These are phyloP conservation scores for Helotiales sp. DNA, from an alignment of 2,329 filamentous ascomycete species.

Conservation along the genomic window DNA sequence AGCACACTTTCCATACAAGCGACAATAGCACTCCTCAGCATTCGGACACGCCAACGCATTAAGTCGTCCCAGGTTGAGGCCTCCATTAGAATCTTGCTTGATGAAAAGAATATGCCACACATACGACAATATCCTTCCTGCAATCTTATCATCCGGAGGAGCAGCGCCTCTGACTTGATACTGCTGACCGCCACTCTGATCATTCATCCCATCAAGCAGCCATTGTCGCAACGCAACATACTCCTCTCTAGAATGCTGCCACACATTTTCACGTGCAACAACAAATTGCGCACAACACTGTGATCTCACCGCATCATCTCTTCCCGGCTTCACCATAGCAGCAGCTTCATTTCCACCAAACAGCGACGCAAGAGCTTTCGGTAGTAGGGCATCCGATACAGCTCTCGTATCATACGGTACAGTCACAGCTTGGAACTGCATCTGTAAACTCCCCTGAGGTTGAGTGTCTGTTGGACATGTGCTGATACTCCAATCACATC, in stretches of 20 bases:
- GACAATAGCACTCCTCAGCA: conserved; percentile 29
- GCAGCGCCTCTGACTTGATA: conserved; percentile 30
- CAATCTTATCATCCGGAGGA: conserved; percentile 42
- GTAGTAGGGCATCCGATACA: conserved; percentile 40
- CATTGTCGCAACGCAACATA: conserved; percentile 54
- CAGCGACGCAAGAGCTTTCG: conserved; percentile 36
- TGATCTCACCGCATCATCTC: conserved; percentile 38
- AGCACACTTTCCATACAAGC: conserved; percentile 26
- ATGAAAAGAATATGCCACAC: conserved; percentile 41
- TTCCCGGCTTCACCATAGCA: conserved; percentile 36
- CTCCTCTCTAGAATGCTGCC: conserved; percentile 48
- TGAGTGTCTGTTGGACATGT: conserved; percentile 37
- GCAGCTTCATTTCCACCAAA: conserved; percentile 40
- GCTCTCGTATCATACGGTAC: conserved; percentile 45
- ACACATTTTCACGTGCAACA: conserved; percentile 47
- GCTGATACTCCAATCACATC: conserved; percentile 49
- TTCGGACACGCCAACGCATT: conserved; percentile 25
- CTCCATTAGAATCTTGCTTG: conserved; percentile 1
- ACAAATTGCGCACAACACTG: conserved; percentile 59
- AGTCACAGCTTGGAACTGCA: conserved; percentile 37
- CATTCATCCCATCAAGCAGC: conserved; percentile 46
- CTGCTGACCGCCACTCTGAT: not conserved
- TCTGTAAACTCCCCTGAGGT: conserved; percentile 44
- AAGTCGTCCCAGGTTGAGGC: conserved; percentile 19
- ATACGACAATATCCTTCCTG: conserved; percentile 48